Evolutionary conservation across 2,329 filamentous ascomycete species (phyloP).

Genomic region (Scedosporium aurantiacum): DNA sequence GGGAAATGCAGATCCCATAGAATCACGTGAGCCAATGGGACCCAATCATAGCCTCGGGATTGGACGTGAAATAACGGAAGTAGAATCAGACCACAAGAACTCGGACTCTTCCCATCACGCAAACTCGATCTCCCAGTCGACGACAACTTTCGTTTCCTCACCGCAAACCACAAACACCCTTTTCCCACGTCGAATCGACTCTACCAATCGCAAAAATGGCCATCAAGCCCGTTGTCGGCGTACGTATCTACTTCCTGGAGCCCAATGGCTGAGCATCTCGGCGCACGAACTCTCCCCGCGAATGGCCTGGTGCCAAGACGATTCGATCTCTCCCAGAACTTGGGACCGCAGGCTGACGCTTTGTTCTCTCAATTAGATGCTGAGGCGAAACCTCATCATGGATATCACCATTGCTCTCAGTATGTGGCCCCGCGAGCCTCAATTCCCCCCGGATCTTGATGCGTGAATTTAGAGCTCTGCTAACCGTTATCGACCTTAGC

Average conservation of each 20-base stretch:
- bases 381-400: slow-evolving; percentile 46
- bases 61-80: slow-evolving; percentile 1
- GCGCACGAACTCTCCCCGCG: neutral
- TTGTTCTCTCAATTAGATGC: slow-evolving; percentile 33
- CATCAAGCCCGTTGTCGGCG: slow-evolving; percentile 47
- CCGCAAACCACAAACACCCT: neutral
- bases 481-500: neutral
- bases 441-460: neutral
- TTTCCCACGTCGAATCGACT: neutral
- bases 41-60: slow-evolving; percentile 2
- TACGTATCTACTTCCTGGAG: slow-evolving; percentile 27
- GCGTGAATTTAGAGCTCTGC: neutral
- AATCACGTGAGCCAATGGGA: neutral
- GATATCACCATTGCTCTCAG: slow-evolving; percentile 46
- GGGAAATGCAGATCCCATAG: neutral
- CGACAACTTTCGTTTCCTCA: neutral
- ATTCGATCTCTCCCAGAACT: neutral
- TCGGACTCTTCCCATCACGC: neutral
- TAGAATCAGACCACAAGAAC: slow-evolving; percentile 6
- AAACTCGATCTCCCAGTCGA: neutral
- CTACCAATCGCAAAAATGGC: slow-evolving; percentile 32
- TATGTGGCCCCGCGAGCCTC: slow-evolving; percentile 23
- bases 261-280: slow-evolving; percentile 17
- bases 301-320: neutral
- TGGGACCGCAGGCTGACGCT: slow-evolving; percentile 3